A percentile compares a stretch with the other conserved stretches of the same genome.
These are phyloP conservation scores for Malus hybrid DNA, from an alignment of 331 rosid species.

Conservation along the genomic window DNA sequence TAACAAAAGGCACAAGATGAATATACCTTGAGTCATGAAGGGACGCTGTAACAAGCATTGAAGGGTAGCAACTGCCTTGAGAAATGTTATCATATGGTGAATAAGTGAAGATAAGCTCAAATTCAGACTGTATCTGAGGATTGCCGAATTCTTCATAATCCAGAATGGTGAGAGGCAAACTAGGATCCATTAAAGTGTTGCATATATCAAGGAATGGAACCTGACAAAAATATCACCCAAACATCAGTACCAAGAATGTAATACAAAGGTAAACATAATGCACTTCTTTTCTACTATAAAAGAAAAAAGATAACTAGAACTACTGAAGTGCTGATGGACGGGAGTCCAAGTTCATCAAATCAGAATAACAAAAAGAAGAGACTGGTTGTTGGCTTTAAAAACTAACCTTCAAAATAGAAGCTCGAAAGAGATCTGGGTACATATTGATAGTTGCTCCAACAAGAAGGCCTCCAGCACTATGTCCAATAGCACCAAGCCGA, in stretches of 20 bases:
- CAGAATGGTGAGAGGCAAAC: slow-evolving; percentile 76
- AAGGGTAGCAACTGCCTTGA: slow-evolving; percentile 62
- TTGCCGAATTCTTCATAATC: slow-evolving; percentile 95
- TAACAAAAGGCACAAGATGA: background rate
- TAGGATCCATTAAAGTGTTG: slow-evolving; percentile 84
- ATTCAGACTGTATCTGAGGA: slow-evolving; percentile 47
- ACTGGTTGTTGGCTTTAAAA: background rate
- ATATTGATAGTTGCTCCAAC: slow-evolving; percentile 73
- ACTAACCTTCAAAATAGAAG: slow-evolving; percentile 76
- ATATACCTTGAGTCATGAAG: slow-evolving; percentile 71
- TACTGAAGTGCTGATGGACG: background rate
- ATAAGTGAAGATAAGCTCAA: slow-evolving; percentile 51
- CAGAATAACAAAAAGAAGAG: background rate
- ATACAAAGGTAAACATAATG: background rate
- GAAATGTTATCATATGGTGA: slow-evolving; percentile 88
- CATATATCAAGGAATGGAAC: slow-evolving; percentile 95
- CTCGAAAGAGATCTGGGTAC: slow-evolving; percentile 67
- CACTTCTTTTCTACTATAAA: background rate
- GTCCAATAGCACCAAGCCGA: slow-evolving; percentile 64
- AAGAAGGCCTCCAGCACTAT: slow-evolving; percentile 86
- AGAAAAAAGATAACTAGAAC: too few species aligned
- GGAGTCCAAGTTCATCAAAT: background rate
- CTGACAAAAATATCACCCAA: slow-evolving; percentile 30
- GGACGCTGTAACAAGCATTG: slow-evolving; percentile 76
- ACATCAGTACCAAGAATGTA: slow-evolving; percentile 7